Evolutionary conservation across 148 eudicot genomes (phyloP).

Genomic region (Euryodendron excelsum): DNA sequence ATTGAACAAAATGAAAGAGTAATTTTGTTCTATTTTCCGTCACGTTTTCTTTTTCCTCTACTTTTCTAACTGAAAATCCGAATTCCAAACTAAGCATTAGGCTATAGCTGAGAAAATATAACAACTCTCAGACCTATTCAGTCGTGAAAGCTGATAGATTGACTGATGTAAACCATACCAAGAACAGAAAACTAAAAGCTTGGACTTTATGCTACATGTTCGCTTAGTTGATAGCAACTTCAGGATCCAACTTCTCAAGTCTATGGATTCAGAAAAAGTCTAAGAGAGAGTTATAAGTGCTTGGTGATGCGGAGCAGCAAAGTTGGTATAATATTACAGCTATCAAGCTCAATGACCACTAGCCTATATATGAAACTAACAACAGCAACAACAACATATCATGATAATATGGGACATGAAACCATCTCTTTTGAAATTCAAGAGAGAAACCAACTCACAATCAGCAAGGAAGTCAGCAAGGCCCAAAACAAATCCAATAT

Average conservation of each 20-base stretch:
- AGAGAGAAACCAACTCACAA: slow-evolving; percentile 47
- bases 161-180: background rate
- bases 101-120: background rate
- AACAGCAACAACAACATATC: background rate
- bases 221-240: background rate
- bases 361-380: background rate
- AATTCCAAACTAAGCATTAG: too few relatives aligned
- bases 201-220: background rate
- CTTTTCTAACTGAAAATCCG: too few relatives aligned
- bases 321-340: background rate
- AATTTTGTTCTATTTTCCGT: too few relatives aligned
- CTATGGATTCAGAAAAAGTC: background rate
- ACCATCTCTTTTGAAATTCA: background rate
- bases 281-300: background rate
- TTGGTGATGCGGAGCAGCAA: background rate
- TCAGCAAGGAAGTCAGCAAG: slow-evolving; percentile 91
- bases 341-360: background rate
- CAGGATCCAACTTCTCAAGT: background rate
- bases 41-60: too few relatives aligned
- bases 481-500: slow-evolving; percentile 90
- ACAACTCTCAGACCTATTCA: background rate
- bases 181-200: background rate
- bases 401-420: background rate
- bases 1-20: too few relatives aligned
- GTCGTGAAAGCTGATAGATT: background rate